Percentiles rank a stretch among this genome's conserved stretches.
Evolutionary conservation across 2,329 filamentous ascomycete genomes (phyloP).

Genomic region (Venturia pyrina): DNA sequence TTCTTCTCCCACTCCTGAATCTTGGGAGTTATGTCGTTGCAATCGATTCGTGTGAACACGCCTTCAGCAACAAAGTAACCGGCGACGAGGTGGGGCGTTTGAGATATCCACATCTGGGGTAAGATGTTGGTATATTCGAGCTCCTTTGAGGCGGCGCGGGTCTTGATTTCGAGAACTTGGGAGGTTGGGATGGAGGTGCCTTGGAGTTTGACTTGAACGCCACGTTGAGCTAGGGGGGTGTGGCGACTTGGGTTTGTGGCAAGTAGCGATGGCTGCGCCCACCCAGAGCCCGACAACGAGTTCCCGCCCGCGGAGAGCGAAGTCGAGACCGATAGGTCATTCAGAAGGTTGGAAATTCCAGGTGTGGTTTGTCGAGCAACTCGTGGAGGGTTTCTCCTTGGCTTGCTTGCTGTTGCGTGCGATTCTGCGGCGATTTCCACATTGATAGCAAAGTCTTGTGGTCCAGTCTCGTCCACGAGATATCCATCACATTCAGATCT

Average conservation of each 20-base stretch:
- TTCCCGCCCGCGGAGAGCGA: constrained; percentile 6
- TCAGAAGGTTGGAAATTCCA: not conserved
- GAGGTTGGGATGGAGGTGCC: constrained; percentile 24
- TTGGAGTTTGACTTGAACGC: constrained; percentile 23
- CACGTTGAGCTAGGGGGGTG: constrained; percentile 14
- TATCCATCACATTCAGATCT: constrained; percentile 37
- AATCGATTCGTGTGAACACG: constrained; percentile 20
- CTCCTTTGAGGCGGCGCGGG: constrained; percentile 24
- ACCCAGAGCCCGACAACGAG: constrained; percentile 17
- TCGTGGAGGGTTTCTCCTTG: not conserved
- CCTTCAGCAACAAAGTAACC: constrained; percentile 31
- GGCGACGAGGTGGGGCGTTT: constrained; percentile 38
- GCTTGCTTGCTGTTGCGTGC: not conserved
- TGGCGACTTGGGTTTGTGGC: not conserved
- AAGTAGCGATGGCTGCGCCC: not conserved
- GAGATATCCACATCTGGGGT: constrained; percentile 37
- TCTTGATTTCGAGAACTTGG: constrained; percentile 38
- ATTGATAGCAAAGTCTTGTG: too few species aligned
- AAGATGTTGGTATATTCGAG: constrained; percentile 28
- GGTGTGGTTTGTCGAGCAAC: not conserved
- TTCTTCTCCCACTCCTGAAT: constrained; percentile 16
- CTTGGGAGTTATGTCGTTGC: constrained; percentile 15
- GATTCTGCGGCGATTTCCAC: not conserved
- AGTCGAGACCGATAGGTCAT: not conserved
- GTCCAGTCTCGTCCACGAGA: constrained; percentile 16